A percentile compares a stretch with the other conserved stretches of the same genome.
Evolutionary conservation across 2,329 filamentous ascomycete genomes (phyloP).

Genomic region (Nigrospora sphaerica): DNA sequence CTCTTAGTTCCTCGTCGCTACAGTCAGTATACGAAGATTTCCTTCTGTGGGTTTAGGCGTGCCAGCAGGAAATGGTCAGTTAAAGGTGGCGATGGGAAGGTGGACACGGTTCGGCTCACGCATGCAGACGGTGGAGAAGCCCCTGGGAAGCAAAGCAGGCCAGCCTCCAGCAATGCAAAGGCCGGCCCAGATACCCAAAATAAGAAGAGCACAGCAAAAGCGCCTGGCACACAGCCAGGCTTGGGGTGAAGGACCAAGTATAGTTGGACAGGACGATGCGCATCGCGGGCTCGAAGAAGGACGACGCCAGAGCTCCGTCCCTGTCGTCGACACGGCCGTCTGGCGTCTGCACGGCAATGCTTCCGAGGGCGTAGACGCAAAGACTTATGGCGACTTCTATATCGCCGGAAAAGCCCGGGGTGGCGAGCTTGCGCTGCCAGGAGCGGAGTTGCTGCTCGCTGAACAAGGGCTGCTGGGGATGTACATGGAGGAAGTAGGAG

Average conservation of each 20-base stretch:
- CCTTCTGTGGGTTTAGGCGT: not conserved
- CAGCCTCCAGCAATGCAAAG: conserved; percentile 28
- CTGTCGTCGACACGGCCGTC: conserved; percentile 10
- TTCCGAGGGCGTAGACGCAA: conserved; percentile 27
- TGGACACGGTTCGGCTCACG: conserved; percentile 12
- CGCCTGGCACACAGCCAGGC: conserved; percentile 22
- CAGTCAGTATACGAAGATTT: conserved; percentile 11
- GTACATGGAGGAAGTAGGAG: conserved; percentile 26
- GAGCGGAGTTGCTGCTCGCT: conserved; percentile 16
- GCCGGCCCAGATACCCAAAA: conserved; percentile 26
- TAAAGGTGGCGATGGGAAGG: not conserved
- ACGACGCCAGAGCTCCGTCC: too few species aligned
- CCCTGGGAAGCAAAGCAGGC: conserved; percentile 21
- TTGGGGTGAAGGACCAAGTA: conserved; percentile 24
- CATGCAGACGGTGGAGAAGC: conserved; percentile 21
- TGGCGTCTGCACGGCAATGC: conserved; percentile 11
- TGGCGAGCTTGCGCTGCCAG: conserved; percentile 19
- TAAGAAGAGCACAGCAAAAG: conserved; percentile 29
- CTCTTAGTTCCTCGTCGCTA: conserved; percentile 44
- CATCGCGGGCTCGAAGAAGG: conserved; percentile 26
- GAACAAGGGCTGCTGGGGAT: conserved; percentile 28
- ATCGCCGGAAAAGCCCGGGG: conserved; percentile 15
- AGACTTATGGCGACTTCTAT: conserved; percentile 26
- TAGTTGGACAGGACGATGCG: conserved; percentile 24
- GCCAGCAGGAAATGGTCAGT: conserved; percentile 10